Evolutionary conservation across 2,329 filamentous ascomycete genomes (phyloP).

Genomic region (Fusarium denticulatum): DNA sequence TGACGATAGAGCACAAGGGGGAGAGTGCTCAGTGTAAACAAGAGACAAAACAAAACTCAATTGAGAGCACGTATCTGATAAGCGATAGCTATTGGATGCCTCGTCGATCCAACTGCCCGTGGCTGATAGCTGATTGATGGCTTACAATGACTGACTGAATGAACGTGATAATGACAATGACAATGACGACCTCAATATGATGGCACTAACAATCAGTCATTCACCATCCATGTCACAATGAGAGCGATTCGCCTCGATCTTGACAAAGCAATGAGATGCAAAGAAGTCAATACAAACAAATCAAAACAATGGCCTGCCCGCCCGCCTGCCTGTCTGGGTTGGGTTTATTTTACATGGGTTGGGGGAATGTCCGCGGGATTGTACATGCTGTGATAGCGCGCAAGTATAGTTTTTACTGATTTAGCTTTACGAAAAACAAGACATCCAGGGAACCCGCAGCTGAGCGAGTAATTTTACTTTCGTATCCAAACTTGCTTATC

Average conservation of each 20-base stretch:
- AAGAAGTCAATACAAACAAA: neutral
- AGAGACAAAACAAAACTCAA: constrained; percentile 23
- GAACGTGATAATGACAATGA: neutral
- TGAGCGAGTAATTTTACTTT: constrained; percentile 16
- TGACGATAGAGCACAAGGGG: constrained; percentile 8
- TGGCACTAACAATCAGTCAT: constrained; percentile 5
- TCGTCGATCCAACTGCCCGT: constrained; percentile 14
- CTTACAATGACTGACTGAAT: constrained; percentile 1
- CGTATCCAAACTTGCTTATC: constrained; percentile 24
- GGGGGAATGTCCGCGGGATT: constrained; percentile 25
- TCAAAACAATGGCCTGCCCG: constrained; percentile 19
- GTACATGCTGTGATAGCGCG: neutral
- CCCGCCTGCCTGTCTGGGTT: neutral
- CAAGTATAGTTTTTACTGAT: constrained; percentile 2
- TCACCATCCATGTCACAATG: constrained; percentile 19
- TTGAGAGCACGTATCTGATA: constrained; percentile 6
- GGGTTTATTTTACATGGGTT: constrained; percentile 14
- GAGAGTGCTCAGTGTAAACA: constrained; percentile 20
- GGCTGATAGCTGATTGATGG: constrained; percentile 34
- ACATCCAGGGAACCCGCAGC: neutral
- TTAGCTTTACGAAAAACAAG: constrained; percentile 14
- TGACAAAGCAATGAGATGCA: constrained; percentile 15
- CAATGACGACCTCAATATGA: constrained; percentile 7
- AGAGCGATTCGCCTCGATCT: constrained; percentile 19
- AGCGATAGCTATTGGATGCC: constrained; percentile 8